Evolutionary conservation across 768 basidiomycete species (phyloP).

Genomic region (Tylopilus intermedius): DNA sequence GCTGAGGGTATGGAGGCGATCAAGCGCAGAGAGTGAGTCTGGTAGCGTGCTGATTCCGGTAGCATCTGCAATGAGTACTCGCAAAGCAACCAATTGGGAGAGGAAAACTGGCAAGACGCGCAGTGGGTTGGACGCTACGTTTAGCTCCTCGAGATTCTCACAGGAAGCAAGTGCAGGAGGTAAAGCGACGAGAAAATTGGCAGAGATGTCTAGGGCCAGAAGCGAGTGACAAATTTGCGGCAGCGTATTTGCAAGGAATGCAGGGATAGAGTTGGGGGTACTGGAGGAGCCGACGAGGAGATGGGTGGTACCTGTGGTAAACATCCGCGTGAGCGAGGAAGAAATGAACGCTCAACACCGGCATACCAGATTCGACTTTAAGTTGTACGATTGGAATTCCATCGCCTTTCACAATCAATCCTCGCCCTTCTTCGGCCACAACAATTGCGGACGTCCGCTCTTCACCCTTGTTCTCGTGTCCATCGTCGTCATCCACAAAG

Average conservation of each 20-base stretch:
- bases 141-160: conserved; percentile 83
- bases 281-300: conserved; percentile 79
- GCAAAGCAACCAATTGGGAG: conserved; percentile 66
- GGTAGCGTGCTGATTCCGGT: conserved; percentile 80
- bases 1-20: conserved; percentile 84
- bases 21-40: conserved; percentile 63
- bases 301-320: conserved; percentile 78
- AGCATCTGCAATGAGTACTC: conserved; percentile 88
- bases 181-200: conserved; percentile 77
- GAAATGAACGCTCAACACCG: not conserved
- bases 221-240: conserved; percentile 74
- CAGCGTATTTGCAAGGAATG: conserved; percentile 64
- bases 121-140: conserved; percentile 87
- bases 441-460: conserved; percentile 74
- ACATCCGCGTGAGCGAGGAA: not conserved
- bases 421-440: conserved; percentile 78
- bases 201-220: conserved; percentile 89
- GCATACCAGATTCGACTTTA: conserved; percentile 68
- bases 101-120: conserved; percentile 90
- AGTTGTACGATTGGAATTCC: conserved; percentile 56
- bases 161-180: conserved; percentile 82
- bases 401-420: conserved; percentile 74
- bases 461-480: conserved; percentile 49
- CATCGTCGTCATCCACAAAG: conserved; percentile 48
- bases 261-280: conserved; percentile 72